Evolutionary conservation across 2,329 filamentous ascomycete genomes (phyloP).

Genomic region (Aspergillus uvarum): DNA sequence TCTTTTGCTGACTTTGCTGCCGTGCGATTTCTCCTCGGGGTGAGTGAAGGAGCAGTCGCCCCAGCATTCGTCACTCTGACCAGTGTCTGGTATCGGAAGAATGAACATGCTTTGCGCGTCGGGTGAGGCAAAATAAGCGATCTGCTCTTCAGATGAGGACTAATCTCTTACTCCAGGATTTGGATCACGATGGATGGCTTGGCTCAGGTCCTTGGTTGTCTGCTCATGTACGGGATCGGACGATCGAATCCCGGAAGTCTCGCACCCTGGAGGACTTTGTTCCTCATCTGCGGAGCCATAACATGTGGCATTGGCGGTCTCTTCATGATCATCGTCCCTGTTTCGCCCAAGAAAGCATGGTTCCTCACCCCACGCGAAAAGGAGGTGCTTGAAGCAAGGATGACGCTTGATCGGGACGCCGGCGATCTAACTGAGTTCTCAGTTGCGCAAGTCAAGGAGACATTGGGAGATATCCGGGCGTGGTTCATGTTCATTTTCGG

Average conservation of each 20-base stretch:
- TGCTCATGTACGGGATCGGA: slow-evolving; percentile 55
- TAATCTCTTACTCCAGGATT: slow-evolving; percentile 7
- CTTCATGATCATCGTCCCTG: slow-evolving; percentile 52
- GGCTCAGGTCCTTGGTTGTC: slow-evolving; percentile 47
- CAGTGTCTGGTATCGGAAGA: slow-evolving; percentile 43
- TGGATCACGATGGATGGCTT: slow-evolving; percentile 50
- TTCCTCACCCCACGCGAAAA: slow-evolving; percentile 49
- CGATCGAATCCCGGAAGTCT: slow-evolving; percentile 44
- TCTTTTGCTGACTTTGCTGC: slow-evolving; percentile 43
- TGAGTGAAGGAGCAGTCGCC: slow-evolving; percentile 47
- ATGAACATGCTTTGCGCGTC: slow-evolving; percentile 37
- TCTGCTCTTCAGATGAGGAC: background rate
- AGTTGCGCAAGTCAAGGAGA: slow-evolving; percentile 45
- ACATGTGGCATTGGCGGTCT: slow-evolving; percentile 45
- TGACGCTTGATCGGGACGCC: slow-evolving; percentile 27
- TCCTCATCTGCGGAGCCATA: slow-evolving; percentile 52
- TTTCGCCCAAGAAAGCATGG: slow-evolving; percentile 50
- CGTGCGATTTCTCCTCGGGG: slow-evolving; percentile 46
- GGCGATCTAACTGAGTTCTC: slow-evolving; percentile 48
- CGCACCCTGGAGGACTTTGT: slow-evolving; percentile 50
- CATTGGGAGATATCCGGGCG: slow-evolving; percentile 43
- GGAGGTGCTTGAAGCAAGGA: slow-evolving; percentile 37
- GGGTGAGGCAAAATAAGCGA: slow-evolving; percentile 11
- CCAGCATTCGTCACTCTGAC: slow-evolving; percentile 51
- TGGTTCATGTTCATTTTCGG: slow-evolving; percentile 48